These are phyloP conservation scores for Poa annua DNA, from an alignment of 176 grass and related monocot species.

Conservation along the genomic window DNA sequence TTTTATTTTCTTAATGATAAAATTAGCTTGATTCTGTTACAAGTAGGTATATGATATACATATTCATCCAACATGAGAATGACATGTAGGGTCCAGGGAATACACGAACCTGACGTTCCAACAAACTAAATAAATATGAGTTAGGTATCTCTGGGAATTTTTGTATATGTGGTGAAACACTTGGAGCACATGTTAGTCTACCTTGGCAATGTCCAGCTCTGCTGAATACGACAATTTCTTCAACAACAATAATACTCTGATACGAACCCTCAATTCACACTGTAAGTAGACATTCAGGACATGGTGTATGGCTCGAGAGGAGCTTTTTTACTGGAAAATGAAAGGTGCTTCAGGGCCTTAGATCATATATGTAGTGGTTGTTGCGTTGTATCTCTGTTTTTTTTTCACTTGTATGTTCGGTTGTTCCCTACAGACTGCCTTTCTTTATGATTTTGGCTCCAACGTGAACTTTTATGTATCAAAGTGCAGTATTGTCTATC, in stretches of 20 bases:
- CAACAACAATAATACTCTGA: neutral
- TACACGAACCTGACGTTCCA: conserved; percentile 11
- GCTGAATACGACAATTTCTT: conserved; percentile 22
- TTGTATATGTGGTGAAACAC: conserved; percentile 18
- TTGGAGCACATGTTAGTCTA: conserved; percentile 32
- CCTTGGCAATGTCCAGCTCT: neutral
- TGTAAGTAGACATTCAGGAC: conserved; percentile 2
- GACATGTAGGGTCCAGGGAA: neutral
- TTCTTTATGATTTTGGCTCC: neutral
- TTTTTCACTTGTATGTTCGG: conserved; percentile 4
- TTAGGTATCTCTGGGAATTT: conserved; percentile 23
- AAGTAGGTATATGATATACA: neutral
- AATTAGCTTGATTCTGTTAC: neutral
- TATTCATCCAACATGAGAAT: neutral
- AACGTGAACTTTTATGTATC: neutral
- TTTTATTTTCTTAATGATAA: too few species aligned
- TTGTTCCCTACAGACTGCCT: neutral
- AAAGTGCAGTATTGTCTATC: neutral
- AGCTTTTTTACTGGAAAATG: neutral
- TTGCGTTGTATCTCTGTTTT: conserved; percentile 12
- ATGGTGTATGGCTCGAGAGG: conserved; percentile 14
- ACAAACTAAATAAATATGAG: conserved; percentile 24
- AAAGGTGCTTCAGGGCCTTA: conserved; percentile 11
- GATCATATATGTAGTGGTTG: neutral
- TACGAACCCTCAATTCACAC: neutral